Conservation (phyloP, 768 basidiomycete species). For the Mycena amicta region DNA sequence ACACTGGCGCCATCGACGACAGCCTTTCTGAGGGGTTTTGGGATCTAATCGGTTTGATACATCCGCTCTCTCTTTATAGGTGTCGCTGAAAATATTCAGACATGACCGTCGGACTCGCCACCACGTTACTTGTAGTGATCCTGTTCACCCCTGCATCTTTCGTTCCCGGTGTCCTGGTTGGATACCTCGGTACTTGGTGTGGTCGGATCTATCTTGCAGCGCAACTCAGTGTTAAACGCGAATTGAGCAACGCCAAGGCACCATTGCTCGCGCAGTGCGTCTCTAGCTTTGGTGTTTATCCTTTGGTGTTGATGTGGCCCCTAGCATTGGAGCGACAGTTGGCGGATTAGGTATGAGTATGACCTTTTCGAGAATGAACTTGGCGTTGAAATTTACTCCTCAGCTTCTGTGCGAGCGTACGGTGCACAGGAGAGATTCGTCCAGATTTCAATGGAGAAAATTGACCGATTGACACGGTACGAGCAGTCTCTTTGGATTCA, state of each 20-base stretch:
- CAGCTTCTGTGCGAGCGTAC: slow-evolving; percentile 71
- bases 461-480: slow-evolving; percentile 49
- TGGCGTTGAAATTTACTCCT: neutral
- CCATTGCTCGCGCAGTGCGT: slow-evolving; percentile 36
- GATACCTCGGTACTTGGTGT: slow-evolving; percentile 44
- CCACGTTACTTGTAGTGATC: slow-evolving; percentile 43
- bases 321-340: neutral
- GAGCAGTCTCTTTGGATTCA: neutral
- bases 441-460: slow-evolving; percentile 47
- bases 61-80: neutral
- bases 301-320: slow-evolving; percentile 4
- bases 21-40: slow-evolving; percentile 34
- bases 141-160: slow-evolving; percentile 49
- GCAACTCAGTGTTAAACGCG: slow-evolving; percentile 49
- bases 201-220: slow-evolving; percentile 48
- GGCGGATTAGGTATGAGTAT: neutral
- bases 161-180: slow-evolving; percentile 44
- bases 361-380: neutral
- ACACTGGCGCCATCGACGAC: slow-evolving; percentile 32
- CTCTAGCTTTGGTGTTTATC: slow-evolving; percentile 33
- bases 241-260: slow-evolving; percentile 44
- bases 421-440: slow-evolving; percentile 53
- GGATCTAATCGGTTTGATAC: slow-evolving; percentile 10
- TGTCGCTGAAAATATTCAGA: neutral
- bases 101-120: neutral